phyloP scores from a whole-genome alignment of 1,284 basidiomycete genomes.

The Naganishia sp. region DNA sequence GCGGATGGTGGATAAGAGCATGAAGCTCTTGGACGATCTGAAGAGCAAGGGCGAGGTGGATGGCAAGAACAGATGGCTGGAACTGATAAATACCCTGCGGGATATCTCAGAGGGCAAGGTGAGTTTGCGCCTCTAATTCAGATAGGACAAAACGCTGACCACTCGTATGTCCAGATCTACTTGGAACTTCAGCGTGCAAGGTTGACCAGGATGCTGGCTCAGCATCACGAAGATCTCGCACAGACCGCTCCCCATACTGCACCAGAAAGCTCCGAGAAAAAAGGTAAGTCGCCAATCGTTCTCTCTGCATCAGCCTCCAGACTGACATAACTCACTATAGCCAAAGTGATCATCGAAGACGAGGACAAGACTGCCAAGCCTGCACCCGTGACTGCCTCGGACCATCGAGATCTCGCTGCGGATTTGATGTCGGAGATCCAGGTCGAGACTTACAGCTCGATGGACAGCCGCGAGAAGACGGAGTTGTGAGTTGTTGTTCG shows the following conservation, averaged over 20 bases:
- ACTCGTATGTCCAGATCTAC: conserved; percentile 70
- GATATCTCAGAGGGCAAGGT: conserved; percentile 96
- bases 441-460: conserved; percentile 97
- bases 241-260: conserved; percentile 44
- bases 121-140: conserved; percentile 38
- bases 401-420: conserved; percentile 76
- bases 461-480: conserved; percentile 97
- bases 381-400: conserved; percentile 52
- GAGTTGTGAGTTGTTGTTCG: conserved; percentile 64
- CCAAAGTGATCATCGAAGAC: conserved; percentile 39
- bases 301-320: too few species aligned
- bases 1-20: conserved; percentile 82
- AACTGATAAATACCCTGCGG: conserved; percentile 83
- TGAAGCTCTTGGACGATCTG: conserved; percentile 76
- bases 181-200: conserved; percentile 95
- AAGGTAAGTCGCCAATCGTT: not conserved
- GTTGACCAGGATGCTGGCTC: conserved; percentile 79
- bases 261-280: conserved; percentile 39
- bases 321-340: not conserved
- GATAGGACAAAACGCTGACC: not conserved
- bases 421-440: conserved; percentile 92
- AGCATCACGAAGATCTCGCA: conserved; percentile 73
- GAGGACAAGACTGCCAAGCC: conserved; percentile 50
- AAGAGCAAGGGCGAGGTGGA: conserved; percentile 46
- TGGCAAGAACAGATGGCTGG: conserved; percentile 64